Base-by-base conservation (phyloP, 2,329 filamentous ascomycete species). In the Colletotrichum melonis region DNA sequence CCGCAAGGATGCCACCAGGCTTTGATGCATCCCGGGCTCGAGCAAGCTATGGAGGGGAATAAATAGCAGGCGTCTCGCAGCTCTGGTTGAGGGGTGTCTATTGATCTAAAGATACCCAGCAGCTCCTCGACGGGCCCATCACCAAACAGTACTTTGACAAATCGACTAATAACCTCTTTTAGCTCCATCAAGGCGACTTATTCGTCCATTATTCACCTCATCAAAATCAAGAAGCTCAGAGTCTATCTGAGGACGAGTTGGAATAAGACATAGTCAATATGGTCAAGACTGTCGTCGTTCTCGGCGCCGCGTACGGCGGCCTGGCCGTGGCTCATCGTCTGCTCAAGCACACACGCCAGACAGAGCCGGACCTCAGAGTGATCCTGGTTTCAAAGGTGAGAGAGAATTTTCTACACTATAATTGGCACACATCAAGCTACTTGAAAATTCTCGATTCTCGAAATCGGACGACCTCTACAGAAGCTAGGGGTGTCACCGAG, bases 371-470 rank as follows among this genome's bases (percentile, higher is more conserved):
- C 59, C 77, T 89, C 52, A 88, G 88, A 76, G 87, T 91, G 58
- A 83, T 90, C 59, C 83, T 91, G 19, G 84, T 91, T 57, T 88
- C 88, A 66, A 88, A 89, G 83, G 88, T 89, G 81, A 77, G 79
- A 55, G 28, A 54, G 26, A 26, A 7, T 24, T 1, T 14, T 56
- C 28, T 7, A 38, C 11, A 30, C 22, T n/a, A 24, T 24, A 22
- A 70, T 52, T 65, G 55, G 30, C 16, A 60, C 7, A 38, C 4
- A 9, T 32, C 35, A 60, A 19, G 16, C 11, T 11, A 19, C 38
- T 24, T 5, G 32, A 22, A 6, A 6, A 9, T 12, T 30, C 26
- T 49, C 16, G 28, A 63, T 12, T n/a, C 32, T 56, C n/a, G 19
- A 58, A 56, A 28, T 28, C 30, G 30, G 67, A 66, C 49, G 49